These are phyloP conservation scores for Penicillium freii DNA, from an alignment of 2,329 filamentous ascomycete species.

Conservation along the genomic window DNA sequence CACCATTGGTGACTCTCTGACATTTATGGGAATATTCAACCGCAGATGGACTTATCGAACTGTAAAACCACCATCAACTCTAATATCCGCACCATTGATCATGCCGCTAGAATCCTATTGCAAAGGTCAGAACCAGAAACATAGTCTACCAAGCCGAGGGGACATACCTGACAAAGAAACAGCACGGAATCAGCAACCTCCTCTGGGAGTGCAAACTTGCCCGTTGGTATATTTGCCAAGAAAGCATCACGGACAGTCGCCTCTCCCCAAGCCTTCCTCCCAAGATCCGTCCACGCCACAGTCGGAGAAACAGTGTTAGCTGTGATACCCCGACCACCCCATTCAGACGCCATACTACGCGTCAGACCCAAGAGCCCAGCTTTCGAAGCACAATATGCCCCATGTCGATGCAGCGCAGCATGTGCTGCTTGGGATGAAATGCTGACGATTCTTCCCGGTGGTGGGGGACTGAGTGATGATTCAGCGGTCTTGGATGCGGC, in stretches of 20 bases:
- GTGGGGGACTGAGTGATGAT: slow-evolving; percentile 19
- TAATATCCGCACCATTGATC: slow-evolving; percentile 44
- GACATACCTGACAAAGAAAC: slow-evolving; percentile 39
- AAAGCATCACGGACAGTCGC: slow-evolving; percentile 36
- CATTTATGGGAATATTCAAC: no score
- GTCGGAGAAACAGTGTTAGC: slow-evolving; percentile 49
- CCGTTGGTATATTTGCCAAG: slow-evolving; percentile 40
- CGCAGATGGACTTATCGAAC: slow-evolving; percentile 24
- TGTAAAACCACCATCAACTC: slow-evolving; percentile 43
- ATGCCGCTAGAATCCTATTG: slow-evolving; percentile 40
- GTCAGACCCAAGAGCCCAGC: slow-evolving; percentile 47
- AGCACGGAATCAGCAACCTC: slow-evolving; percentile 42
- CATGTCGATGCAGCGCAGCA: slow-evolving; percentile 46
- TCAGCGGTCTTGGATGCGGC: slow-evolving; percentile 22
- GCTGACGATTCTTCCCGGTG: slow-evolving; percentile 47
- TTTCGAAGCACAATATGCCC: slow-evolving; percentile 51
- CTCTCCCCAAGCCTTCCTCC: slow-evolving; percentile 45
- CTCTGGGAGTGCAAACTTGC: slow-evolving; percentile 40
- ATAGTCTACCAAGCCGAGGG: neutral
- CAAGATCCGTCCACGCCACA: slow-evolving; percentile 49
- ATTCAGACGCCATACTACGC: slow-evolving; percentile 49
- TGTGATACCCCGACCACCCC: slow-evolving; percentile 47
- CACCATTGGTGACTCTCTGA: no score
- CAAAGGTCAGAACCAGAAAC: neutral
- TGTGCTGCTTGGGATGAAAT: slow-evolving; percentile 50